Base-by-base conservation (phyloP, 208 protist genomes). In the Porcisia hertigi region DNA sequence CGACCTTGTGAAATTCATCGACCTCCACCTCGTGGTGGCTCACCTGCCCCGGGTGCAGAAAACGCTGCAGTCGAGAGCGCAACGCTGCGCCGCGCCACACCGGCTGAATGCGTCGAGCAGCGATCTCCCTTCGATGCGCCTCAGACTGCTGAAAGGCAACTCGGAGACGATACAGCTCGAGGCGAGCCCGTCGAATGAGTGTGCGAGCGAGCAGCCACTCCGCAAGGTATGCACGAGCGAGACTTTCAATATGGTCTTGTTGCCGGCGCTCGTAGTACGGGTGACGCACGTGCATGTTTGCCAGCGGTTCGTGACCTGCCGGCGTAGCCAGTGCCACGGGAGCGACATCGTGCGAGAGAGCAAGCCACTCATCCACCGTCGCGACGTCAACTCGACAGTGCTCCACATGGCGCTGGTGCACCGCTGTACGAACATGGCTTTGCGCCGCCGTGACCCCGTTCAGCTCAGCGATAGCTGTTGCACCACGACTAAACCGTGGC, bases 81-180 rank as follows among this genome's bases (percentile, higher is more conserved):
- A 96, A 39, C 18, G 84, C 84, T 0, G 94, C 94, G 3, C 94
- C 94, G 55, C 94, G 91, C 88, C 91, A 91, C n/a, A 97, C 53
- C 14, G 91, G 92, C 66, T 95, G 93, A 75, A 97, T 97, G 30
- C 81, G 80, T 2, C 86, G 82, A 23, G 82, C 93, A 0, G 93
- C 93, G 58, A 55, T 60, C 72, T 92, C 89, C 43, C 74, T 67
- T 5, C 82, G 83, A 62, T 71, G 85, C 16, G 65, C 73, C 71
- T 89, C 79, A 4, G 72, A 82, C 12, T 69, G 57, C 7, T 34
- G 41, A 53, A 64, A 59, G 1, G 72, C 65, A 14, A 47, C 6
- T 23, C 69, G 63, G 23, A 65, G 59, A 7, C 52, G 20, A 6
- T 5, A 20, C 58, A 82, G 52, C 65, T 63, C 58, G 2, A 58